phyloP scores from a whole-genome alignment of 805 yeast species.

The Lachancea mirantina region DNA sequence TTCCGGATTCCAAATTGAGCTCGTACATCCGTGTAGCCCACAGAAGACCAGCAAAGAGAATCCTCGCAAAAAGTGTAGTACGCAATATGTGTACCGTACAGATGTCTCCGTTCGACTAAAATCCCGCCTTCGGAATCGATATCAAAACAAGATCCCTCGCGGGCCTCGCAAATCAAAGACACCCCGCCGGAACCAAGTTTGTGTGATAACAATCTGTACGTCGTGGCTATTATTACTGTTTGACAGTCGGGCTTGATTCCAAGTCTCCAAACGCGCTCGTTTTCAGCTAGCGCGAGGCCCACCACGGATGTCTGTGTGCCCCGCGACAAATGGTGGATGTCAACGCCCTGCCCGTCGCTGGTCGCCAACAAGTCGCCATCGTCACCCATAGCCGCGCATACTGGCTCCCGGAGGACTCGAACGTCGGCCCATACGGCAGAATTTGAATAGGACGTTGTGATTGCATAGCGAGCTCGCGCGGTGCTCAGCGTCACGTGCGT shows the following conservation, averaged over 20 bases:
- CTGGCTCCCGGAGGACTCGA: no score
- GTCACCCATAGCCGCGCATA: constrained; percentile 4
- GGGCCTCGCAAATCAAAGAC: constrained; percentile 5
- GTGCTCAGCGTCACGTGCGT: no score
- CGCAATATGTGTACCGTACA: constrained; percentile 18
- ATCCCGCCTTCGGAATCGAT: constrained; percentile 5
- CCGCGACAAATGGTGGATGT: no score
- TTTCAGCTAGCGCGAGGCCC: constrained; percentile 4
- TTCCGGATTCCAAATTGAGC: constrained; percentile 17
- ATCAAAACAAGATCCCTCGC: constrained; percentile 5
- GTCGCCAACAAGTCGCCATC: constrained; percentile 6
- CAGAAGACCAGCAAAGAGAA: constrained; percentile 14
- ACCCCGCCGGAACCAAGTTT: constrained; percentile 6
- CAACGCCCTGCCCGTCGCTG: constrained; percentile 7
- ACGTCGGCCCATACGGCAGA: no score
- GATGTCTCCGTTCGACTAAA: constrained; percentile 13
- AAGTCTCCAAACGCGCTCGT: constrained; percentile 6
- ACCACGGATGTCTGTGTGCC: not conserved
- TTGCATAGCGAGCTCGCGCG: no score
- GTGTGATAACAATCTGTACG: constrained; percentile 6
- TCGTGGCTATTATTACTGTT: constrained; percentile 5
- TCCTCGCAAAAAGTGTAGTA: constrained; percentile 11
- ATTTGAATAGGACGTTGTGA: no score
- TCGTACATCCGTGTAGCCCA: constrained; percentile 18
- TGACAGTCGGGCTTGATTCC: constrained; percentile 1